Evolutionary conservation across 169 alveolate species (phyloP).

Genomic region (Theileria luwenshuni): DNA sequence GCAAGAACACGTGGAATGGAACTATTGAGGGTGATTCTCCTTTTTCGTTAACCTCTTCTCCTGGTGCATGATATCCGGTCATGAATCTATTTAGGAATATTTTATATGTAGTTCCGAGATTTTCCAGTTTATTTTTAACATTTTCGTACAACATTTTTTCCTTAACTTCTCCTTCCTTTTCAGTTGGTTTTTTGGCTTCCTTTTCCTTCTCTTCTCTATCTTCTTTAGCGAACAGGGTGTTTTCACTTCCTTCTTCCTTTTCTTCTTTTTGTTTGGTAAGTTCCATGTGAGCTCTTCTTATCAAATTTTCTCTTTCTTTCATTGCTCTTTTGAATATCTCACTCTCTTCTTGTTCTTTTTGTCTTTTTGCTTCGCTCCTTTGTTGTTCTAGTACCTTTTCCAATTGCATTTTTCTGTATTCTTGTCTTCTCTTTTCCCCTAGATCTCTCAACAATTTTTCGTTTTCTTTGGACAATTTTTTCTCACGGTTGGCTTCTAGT

Average conservation of each 20-base stretch:
- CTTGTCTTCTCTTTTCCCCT: not conserved
- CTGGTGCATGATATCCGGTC: constrained; percentile 62
- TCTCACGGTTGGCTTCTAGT: not conserved
- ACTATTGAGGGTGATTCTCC: constrained; percentile 12
- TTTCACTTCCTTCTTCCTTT: not conserved
- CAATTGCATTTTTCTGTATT: not conserved
- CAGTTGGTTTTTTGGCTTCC: constrained; percentile 2
- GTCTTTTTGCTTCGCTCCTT: constrained; percentile 8
- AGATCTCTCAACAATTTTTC: not conserved
- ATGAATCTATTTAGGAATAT: constrained; percentile 29
- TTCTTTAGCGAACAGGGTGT: not conserved
- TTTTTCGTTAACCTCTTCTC: constrained; percentile 39
- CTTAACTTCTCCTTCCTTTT: not conserved
- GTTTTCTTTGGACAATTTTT: not conserved
- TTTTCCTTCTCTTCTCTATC: not conserved
- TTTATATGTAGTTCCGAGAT: constrained; percentile 9
- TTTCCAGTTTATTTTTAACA: constrained; percentile 3
- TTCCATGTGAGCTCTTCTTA: not conserved
- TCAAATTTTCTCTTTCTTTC: not conserved
- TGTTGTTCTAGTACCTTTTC: constrained; percentile 14
- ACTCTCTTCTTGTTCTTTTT: not conserved
- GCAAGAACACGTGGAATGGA: constrained; percentile 55
- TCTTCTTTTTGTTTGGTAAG: not conserved
- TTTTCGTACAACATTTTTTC: not conserved
- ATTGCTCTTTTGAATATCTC: constrained; percentile 7